Evolutionary conservation across 108 stramenopile species (phyloP), one percentile per base, ranked within the genome.

Genomic region (Nannochloropsis gaditana): DNA sequence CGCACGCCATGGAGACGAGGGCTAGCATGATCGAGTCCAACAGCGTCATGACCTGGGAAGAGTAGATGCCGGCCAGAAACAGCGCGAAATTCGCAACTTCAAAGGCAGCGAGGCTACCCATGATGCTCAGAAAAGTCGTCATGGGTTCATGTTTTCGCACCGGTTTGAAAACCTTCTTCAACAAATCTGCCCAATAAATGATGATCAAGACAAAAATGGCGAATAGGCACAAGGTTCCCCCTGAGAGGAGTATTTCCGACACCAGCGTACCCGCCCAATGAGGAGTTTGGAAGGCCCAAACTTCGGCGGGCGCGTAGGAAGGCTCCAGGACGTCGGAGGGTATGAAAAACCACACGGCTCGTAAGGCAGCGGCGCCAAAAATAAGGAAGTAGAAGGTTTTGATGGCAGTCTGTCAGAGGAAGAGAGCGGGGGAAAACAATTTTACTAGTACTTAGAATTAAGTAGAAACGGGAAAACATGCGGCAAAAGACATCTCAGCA

Each of bases 141-240:
- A 96, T 97, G 9, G 97, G 97, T 42, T 41, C 50, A 15, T 43
- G 79, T 21, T 73, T 21, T 11, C 43, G 79, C 43, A 84, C 96
- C 45, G 95, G 96, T 81, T 94, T 92, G 86, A 96, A 94, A 87
- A 96, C 96, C 88, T 96, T 96, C 86, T 96, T 96, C 81, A 97
- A 87, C 86, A 97, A 95, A 88, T 97, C 96, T 9, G 97, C 96
- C 97, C 97, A 97, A 91, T 96, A 96, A 2, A 97, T 96, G 84
- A 96, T 85, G 84, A 97, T 95, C 11, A 97, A 93, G 83, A 97
- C 96, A 88, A 97, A 97, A 85, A 97, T 95, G 82, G 93, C 90
- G 89, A 97, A 97, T 21, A 97, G 90, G n/a, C 93, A 91, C 44
- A 97, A 83, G 44, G 94, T 94, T 45, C 97, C 97, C 3, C 93